These are phyloP conservation scores for Dalbergia cultrata DNA, from an alignment of 306 rosid genomes.

Conservation along the genomic window DNA sequence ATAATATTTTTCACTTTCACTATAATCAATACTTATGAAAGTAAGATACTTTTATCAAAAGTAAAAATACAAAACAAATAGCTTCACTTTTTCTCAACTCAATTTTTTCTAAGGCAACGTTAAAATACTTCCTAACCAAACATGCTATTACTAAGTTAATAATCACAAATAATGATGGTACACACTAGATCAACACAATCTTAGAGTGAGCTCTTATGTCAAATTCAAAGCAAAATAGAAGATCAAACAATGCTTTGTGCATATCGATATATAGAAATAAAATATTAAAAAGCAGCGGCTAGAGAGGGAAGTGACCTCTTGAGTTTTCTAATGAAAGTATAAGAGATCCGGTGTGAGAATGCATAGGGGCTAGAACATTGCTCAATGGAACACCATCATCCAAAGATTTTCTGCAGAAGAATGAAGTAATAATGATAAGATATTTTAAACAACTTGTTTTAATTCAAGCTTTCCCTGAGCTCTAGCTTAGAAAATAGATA, in stretches of 20 bases:
- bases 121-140: too few species aligned
- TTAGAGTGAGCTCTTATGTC: background rate
- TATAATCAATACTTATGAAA: too few species aligned
- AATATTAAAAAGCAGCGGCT: background rate
- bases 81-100: too few species aligned
- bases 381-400: constrained; percentile 49
- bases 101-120: too few species aligned
- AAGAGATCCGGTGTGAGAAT: constrained; percentile 38
- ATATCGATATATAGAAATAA: background rate
- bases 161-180: background rate
- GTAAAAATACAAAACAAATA: too few species aligned
- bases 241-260: background rate
- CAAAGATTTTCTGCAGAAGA: constrained; percentile 64
- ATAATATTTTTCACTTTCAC: too few species aligned
- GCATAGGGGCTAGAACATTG: constrained; percentile 33
- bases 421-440: constrained; percentile 34
- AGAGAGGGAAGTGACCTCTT: constrained; percentile 44
- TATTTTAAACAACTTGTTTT: background rate
- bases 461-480: background rate
- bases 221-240: constrained; percentile 19
- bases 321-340: constrained; percentile 48
- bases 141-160: background rate
- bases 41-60: too few species aligned
- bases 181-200: background rate
- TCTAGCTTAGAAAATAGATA: background rate